phyloP scores from a whole-genome alignment of 805 yeast species.

The Hanseniaspora lindneri region DNA sequence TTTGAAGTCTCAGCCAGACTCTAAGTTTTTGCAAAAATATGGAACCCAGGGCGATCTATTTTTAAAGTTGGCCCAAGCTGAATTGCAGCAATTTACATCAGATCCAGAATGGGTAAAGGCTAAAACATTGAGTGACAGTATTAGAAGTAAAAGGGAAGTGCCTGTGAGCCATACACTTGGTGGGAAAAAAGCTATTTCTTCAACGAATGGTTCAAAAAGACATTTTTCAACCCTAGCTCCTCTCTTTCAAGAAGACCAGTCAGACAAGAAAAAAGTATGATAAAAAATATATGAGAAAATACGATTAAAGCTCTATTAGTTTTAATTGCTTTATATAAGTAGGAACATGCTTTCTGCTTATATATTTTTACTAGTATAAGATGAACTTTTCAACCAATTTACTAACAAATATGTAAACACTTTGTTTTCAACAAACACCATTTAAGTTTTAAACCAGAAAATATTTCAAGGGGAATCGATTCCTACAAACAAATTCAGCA shows the following conservation, averaged over 20 bases:
- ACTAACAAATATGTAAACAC: background rate
- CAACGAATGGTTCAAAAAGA: constrained; percentile 1
- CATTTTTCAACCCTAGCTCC: background rate
- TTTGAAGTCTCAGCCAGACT: constrained; percentile 6
- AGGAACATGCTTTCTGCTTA: background rate
- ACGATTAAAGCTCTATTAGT: background rate
- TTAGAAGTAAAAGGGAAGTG: background rate
- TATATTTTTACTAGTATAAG: background rate
- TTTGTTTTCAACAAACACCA: background rate
- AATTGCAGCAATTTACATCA: background rate
- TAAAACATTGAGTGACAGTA: constrained; percentile 20
- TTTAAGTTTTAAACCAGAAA: constrained; percentile 6
- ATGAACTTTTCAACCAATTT: background rate
- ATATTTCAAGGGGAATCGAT: constrained; percentile 42
- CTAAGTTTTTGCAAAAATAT: constrained; percentile 3
- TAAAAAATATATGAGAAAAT: background rate
- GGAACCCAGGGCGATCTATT: constrained; percentile 10
- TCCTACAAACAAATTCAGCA: constrained; percentile 75
- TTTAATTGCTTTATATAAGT: background rate
- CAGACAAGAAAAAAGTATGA: constrained; percentile 10
- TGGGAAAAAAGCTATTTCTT: background rate
- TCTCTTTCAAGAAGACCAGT: background rate
- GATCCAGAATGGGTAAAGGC: constrained; percentile 29
- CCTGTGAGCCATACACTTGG: background rate
- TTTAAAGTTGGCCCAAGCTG: background rate